Evolutionary conservation across 2,329 filamentous ascomycete species (phyloP), one percentile per base, ranked within the genome.

Genomic region (Colletotrichum somersetense): DNA sequence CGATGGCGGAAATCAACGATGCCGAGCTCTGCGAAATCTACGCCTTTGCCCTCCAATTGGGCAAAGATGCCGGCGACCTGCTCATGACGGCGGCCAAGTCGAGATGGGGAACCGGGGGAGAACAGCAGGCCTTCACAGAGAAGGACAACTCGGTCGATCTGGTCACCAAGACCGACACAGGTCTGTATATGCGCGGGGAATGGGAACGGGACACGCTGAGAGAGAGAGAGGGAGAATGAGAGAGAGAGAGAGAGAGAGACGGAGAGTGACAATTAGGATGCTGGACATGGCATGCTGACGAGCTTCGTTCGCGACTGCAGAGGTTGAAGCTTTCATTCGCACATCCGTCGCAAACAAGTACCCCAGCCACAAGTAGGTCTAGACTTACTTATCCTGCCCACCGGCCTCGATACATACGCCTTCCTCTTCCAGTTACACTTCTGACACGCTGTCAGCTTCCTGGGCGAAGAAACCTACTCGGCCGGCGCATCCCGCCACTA

Each of bases 141-240:
- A 95, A 95, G 79, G 90, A 93, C 75, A 94, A 89, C 78, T 87
- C 92, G 1, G 92, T 95, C 14, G 93, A 95, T 79, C 89, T 95
- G 73, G 92, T 95, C 26, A 95, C 92, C 12, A 89, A 94, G 81
- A 92, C 91, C 0, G 92, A 95, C 78, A 88, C 92, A 81, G 91
- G 91, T 92, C 80, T 74, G 81, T 77, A 62, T 14, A 40, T 10
- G 7, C 30, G 30, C 30, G 30, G 30, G 30, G 30, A 30, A 30
- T 30, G 35, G 44, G 44, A 16, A 48, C 2, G 1, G 10, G n/a
- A n/a, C 20, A 23, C 46, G 46, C 44, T 5, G 44, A n/a, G 30
- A 62, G 6, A 14, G 44, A 4, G 18, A 14, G 42, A 4, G 30
- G 4, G 30, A 30, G 30, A 30, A n/a, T n/a, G 30, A 30, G 30